These are phyloP conservation scores for Globisporangium parvum DNA, from an alignment of 352 stramenopile species.

Conservation along the genomic window DNA sequence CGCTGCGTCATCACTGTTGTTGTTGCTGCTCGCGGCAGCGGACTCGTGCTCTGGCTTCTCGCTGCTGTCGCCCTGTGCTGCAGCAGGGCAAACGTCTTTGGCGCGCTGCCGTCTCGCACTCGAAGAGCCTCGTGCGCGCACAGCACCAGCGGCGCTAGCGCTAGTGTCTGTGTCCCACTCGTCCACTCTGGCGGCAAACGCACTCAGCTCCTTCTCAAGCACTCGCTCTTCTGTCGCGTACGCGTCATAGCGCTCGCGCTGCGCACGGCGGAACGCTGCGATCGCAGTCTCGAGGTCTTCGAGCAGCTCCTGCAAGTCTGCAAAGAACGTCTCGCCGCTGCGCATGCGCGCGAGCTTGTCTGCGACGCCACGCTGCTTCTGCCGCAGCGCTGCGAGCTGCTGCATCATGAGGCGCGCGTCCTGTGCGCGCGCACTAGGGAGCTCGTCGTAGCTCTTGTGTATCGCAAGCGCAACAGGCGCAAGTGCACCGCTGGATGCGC, in stretches of 20 bases:
- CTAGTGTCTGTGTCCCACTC: conserved; percentile 28
- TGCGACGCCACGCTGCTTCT: conserved; percentile 23
- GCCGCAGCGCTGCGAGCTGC: conserved; percentile 25
- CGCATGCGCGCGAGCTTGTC: conserved; percentile 41
- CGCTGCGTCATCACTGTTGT: background rate
- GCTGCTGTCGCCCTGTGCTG: no score
- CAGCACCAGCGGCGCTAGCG: background rate
- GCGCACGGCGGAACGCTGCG: conserved; percentile 24
- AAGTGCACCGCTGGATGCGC: conserved; percentile 16
- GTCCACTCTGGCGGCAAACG: conserved; percentile 36
- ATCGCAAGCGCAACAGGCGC: conserved; percentile 17
- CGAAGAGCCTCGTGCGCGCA: background rate
- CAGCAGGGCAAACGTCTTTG: no score
- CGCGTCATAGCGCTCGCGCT: conserved; percentile 35
- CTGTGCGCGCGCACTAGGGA: conserved; percentile 18
- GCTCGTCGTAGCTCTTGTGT: conserved; percentile 42
- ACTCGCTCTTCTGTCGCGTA: conserved; percentile 52
- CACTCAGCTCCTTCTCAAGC: conserved; percentile 42
- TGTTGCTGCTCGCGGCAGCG: background rate
- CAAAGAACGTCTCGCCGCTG: conserved; percentile 36
- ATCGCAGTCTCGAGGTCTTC: conserved; percentile 42
- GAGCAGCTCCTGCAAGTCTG: conserved; percentile 47
- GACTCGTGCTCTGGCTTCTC: no score
- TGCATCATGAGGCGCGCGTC: conserved; percentile 29
- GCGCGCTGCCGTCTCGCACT: conserved; percentile 5